Evolutionary conservation across 2,329 filamentous ascomycete species (phyloP).

Genomic region (Bipolaris sorokiniana): DNA sequence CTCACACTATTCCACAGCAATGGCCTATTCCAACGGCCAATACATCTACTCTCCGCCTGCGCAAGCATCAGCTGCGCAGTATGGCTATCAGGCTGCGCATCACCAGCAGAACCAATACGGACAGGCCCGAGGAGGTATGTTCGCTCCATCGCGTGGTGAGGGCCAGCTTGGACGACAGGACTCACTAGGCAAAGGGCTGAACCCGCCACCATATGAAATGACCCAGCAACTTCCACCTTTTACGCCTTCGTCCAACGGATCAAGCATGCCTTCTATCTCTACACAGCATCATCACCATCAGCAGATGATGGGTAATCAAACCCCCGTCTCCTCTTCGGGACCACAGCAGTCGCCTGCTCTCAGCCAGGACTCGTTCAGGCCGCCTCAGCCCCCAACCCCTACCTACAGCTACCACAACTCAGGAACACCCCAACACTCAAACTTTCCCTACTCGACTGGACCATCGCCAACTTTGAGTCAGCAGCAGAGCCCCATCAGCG

Average conservation of each 20-base stretch:
- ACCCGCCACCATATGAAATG: slow-evolving; percentile 71
- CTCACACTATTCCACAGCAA: slow-evolving; percentile 61
- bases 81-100: slow-evolving; percentile 55
- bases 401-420: slow-evolving; percentile 68
- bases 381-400: slow-evolving; percentile 64
- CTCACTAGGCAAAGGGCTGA: slow-evolving; percentile 69
- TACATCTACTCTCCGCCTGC: slow-evolving; percentile 67
- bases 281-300: slow-evolving; percentile 42
- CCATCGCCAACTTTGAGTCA: slow-evolving; percentile 54
- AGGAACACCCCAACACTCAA: slow-evolving; percentile 57
- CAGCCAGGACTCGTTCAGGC: slow-evolving; percentile 65
- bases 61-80: slow-evolving; percentile 62
- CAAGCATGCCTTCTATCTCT: slow-evolving; percentile 54
- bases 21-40: slow-evolving; percentile 64
- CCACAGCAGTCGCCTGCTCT: slow-evolving; percentile 60
- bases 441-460: slow-evolving; percentile 57
- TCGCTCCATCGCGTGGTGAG: slow-evolving; percentile 61
- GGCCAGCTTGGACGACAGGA: slow-evolving; percentile 59
- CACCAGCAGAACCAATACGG: slow-evolving; percentile 44
- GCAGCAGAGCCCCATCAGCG: slow-evolving; percentile 56
- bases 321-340: slow-evolving; percentile 47
- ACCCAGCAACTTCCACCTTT: slow-evolving; percentile 66
- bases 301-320: slow-evolving; percentile 57
- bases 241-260: slow-evolving; percentile 61
- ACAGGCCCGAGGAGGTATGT: slow-evolving; percentile 54